phyloP scores from a whole-genome alignment of 108 stramenopile species.

The Cyclotella distinguenda region DNA sequence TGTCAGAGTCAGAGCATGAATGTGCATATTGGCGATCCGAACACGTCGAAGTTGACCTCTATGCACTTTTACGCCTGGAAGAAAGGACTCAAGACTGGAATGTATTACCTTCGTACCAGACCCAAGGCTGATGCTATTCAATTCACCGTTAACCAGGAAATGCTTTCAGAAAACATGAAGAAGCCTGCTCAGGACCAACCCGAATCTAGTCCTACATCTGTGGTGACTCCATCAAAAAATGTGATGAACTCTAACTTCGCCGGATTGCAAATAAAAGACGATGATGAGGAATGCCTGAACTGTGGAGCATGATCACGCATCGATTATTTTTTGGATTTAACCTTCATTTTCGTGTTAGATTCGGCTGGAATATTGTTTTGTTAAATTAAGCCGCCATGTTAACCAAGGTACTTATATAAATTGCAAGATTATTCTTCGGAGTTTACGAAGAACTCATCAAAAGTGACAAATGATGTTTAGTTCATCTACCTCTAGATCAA shows the following conservation, averaged over 20 bases:
- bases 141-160: constrained; percentile 97
- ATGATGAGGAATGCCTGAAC: constrained; percentile 86
- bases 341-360: no score
- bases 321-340: not conserved
- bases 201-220: constrained; percentile 30
- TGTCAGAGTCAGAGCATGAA: constrained; percentile 99
- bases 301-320: constrained; percentile 70
- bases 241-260: constrained; percentile 41
- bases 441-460: not conserved
- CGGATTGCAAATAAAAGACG: constrained; percentile 61
- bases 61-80: constrained; percentile 99
- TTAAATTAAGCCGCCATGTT: no score
- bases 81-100: constrained; percentile 98
- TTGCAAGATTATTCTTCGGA: no score
- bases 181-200: constrained; percentile 43
- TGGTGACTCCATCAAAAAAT: constrained; percentile 28
- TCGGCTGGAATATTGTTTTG: not conserved
- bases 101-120: constrained; percentile 98
- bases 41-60: constrained; percentile 88
- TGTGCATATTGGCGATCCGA: constrained; percentile 98
- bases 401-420: no score
- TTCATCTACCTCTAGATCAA: constrained; percentile 42
- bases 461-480: constrained; percentile 34
- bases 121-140: constrained; percentile 99
- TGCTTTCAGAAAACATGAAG: constrained; percentile 57